Conservation (phyloP, 1,284 basidiomycete genomes). For the Austroboletus niveus region DNA sequence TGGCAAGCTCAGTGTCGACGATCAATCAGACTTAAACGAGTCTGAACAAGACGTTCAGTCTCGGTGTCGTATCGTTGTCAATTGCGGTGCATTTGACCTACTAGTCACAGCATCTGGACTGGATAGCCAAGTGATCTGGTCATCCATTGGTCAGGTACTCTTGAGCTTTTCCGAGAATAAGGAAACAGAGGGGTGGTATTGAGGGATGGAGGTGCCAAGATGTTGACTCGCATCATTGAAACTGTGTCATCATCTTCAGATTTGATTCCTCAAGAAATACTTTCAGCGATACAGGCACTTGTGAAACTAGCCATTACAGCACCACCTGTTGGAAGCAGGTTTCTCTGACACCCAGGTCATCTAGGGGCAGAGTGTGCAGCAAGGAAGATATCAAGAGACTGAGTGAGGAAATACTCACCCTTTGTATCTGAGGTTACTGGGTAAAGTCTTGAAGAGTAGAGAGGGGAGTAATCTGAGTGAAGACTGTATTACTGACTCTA, state of each 20-base stretch:
- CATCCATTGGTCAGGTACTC: slow-evolving; percentile 54
- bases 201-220: slow-evolving; percentile 79
- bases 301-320: slow-evolving; percentile 92
- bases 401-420: too few relatives aligned
- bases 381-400: too few relatives aligned
- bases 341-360: too few relatives aligned
- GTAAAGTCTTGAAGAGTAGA: too few relatives aligned
- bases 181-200: slow-evolving; percentile 77
- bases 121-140: slow-evolving; percentile 56
- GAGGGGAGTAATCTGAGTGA: too few relatives aligned
- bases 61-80: slow-evolving; percentile 56
- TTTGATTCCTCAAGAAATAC: slow-evolving; percentile 20
- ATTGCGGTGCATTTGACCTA: slow-evolving; percentile 61
- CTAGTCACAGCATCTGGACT: slow-evolving; percentile 56
- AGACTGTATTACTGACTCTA: too few relatives aligned
- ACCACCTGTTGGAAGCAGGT: too few relatives aligned
- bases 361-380: too few relatives aligned
- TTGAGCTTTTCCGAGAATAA: slow-evolving; percentile 77
- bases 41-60: slow-evolving; percentile 62
- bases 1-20: slow-evolving; percentile 17
- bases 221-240: slow-evolving; percentile 61
- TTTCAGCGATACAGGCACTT: slow-evolving; percentile 82
- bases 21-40: slow-evolving; percentile 42
- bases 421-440: too few relatives aligned
- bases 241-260: slow-evolving; percentile 31